Percentiles rank a stretch among this genome's conserved stretches.
phyloP scores from a whole-genome alignment of 257 asterid species.

The Prunella vulgaris region DNA sequence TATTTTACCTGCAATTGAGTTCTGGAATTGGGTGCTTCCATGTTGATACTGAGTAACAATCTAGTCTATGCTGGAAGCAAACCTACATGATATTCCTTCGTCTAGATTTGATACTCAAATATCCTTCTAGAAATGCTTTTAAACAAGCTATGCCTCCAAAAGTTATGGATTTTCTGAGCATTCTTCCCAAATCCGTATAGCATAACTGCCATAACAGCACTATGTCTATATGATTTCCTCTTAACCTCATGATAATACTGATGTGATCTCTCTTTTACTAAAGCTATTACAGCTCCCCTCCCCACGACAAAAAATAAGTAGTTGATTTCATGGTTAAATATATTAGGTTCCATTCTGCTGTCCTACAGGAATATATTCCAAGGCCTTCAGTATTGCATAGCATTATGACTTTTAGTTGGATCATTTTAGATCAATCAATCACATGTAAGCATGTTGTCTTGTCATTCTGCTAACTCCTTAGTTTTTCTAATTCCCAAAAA shows the following conservation, averaged over 20 bases:
- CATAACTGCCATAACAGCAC: too few relatives aligned
- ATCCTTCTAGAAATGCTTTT: not conserved
- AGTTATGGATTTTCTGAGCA: not conserved
- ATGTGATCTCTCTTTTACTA: too few relatives aligned
- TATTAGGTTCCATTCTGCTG: not conserved
- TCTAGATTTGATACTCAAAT: not conserved
- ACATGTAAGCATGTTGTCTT: not conserved
- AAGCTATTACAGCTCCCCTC: too few relatives aligned
- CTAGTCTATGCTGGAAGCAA: not conserved
- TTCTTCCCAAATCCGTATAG: not conserved
- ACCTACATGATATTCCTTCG: not conserved
- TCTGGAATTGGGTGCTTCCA: conserved; percentile 8
- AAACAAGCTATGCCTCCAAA: not conserved
- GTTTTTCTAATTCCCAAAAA: not conserved
- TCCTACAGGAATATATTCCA: not conserved
- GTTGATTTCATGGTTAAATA: too few relatives aligned
- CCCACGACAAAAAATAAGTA: too few relatives aligned
- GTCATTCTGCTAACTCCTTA: not conserved
- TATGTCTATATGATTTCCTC: too few relatives aligned
- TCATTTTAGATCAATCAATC: not conserved
- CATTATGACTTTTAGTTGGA: not conserved
- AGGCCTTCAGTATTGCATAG: not conserved
- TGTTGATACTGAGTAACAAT: conserved; percentile 5
- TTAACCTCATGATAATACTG: too few relatives aligned
- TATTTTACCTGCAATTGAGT: conserved; percentile 22